Base-by-base conservation (phyloP, 768 basidiomycete species). In the Trametes cubensis region DNA sequence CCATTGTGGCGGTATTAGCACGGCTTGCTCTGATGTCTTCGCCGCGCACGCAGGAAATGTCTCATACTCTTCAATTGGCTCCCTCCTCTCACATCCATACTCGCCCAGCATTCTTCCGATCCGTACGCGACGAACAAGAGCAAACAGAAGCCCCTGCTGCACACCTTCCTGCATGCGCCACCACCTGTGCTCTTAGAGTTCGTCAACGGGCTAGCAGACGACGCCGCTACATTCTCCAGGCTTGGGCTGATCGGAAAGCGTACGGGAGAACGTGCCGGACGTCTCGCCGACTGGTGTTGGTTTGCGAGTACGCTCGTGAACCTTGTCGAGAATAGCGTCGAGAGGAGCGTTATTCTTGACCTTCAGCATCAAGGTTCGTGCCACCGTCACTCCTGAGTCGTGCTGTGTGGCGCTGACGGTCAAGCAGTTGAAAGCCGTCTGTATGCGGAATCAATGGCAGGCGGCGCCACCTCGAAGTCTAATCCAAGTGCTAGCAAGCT, bases 281-380 rank as follows among this genome's bases (percentile, higher is more conserved):
- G 85, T 13, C 85, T 92, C 69, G 85, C 92, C 2, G 85, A 94
- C 72, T 93, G 89, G 89, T 92, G 92, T 71, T 94, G 92, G 92
- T 81, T 94, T 64, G 76, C 89, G 28, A 79, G 87, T 17, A 94
- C 90, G 0, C 77, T 94, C 30, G 90, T 91, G 14, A 87, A 86
- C 50, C 78, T 94, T 6, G 91, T 94, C 7, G 91, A 94, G 76
- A 92, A 94, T 72, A 84, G 85, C 7, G 85, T 94, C 3, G 91
- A 94, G 72, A 80, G 88, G 67, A 81, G 85, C 64, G 83, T 94
- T 65, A 87, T 91, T 30, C 81, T 78, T 40, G 80, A 81, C 55
- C 78, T 86, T 42, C 84, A 85, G 71, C 80, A 83, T 45, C 79
- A 90, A 79, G 85, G 91, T 88, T 42, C 49, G 48, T 52, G 28